Percentiles rank a stretch among this genome's conserved stretches.
phyloP scores from a whole-genome alignment of 2,329 filamentous ascomycete species.

The Aspergillus quadricinctus region DNA sequence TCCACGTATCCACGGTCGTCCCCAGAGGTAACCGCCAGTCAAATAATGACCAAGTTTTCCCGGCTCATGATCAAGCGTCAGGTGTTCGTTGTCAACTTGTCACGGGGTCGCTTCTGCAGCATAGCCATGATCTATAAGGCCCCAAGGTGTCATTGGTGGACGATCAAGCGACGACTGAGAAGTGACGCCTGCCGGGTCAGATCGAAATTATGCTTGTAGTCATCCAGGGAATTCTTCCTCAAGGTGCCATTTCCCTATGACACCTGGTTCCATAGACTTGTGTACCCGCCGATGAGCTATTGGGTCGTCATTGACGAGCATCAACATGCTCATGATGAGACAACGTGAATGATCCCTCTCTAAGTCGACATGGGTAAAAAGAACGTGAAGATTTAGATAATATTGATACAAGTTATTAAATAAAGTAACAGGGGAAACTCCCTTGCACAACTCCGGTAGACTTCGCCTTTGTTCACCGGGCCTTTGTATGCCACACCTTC shows the following conservation, averaged over 20 bases:
- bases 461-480: not conserved
- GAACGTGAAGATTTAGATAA: not conserved
- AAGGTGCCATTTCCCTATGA: not conserved
- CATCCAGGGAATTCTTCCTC: not conserved
- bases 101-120: slow-evolving; percentile 5
- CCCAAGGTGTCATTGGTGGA: slow-evolving; percentile 9
- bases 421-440: not conserved
- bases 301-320: not conserved
- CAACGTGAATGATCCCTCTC: not conserved
- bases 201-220: not conserved
- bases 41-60: not conserved
- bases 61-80: slow-evolving; percentile 2
- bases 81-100: not conserved
- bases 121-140: slow-evolving; percentile 15
- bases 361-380: not conserved
- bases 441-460: not conserved
- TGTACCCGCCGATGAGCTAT: not conserved
- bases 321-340: not conserved
- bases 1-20: not conserved
- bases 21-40: slow-evolving; percentile 4
- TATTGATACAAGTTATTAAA: not conserved
- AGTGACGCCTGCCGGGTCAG: slow-evolving; percentile 8
- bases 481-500: not conserved
- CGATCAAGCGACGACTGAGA: slow-evolving; percentile 5
- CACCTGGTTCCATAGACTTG: not conserved